Percentiles rank a stretch among this genome's conserved stretches.
Evolutionary conservation across 1,284 basidiomycete genomes (phyloP).

Genomic region (Ganoderma sp.): DNA sequence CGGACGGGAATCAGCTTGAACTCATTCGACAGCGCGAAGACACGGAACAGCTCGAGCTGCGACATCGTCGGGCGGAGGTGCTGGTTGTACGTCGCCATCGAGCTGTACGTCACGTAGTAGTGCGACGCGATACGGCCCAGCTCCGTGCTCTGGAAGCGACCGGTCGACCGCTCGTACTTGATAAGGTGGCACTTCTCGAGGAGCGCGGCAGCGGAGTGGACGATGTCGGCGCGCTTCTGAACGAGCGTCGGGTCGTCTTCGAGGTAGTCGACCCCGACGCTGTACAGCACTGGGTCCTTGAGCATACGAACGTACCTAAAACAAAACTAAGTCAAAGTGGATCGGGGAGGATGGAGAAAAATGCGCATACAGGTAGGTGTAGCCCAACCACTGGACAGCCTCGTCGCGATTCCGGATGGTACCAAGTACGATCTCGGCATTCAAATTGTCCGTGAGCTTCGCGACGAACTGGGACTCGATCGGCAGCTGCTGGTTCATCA

Average conservation of each 20-base stretch:
- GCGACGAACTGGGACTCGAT: slow-evolving; percentile 97
- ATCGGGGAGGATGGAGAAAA: slow-evolving; percentile 7
- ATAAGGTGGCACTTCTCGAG: slow-evolving; percentile 94
- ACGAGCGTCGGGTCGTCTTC: slow-evolving; percentile 85
- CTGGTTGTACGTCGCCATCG: slow-evolving; percentile 97
- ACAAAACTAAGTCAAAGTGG: background rate
- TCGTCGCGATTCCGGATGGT: slow-evolving; percentile 96
- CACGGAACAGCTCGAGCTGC: slow-evolving; percentile 91
- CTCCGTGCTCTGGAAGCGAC: slow-evolving; percentile 90
- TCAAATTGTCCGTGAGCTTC: slow-evolving; percentile 94
- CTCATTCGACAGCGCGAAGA: slow-evolving; percentile 96
- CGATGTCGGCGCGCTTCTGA: slow-evolving; percentile 94
- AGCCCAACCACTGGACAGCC: slow-evolving; percentile 97
- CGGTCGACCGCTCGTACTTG: slow-evolving; percentile 91
- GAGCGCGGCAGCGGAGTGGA: slow-evolving; percentile 92
- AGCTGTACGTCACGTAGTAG: slow-evolving; percentile 95
- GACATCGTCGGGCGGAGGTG: slow-evolving; percentile 90
- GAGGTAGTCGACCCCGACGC: slow-evolving; percentile 89
- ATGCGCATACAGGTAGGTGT: slow-evolving; percentile 85
- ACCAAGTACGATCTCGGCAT: slow-evolving; percentile 97
- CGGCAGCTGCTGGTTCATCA: slow-evolving; percentile 95
- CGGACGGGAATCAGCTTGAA: slow-evolving; percentile 91
- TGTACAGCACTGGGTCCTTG: slow-evolving; percentile 87
- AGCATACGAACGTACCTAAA: slow-evolving; percentile 95
- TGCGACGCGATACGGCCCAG: slow-evolving; percentile 95